Evolutionary conservation across 257 asterid species (phyloP), one percentile per base, ranked within the genome.

Genomic region (Galeopsis tetrahit): DNA sequence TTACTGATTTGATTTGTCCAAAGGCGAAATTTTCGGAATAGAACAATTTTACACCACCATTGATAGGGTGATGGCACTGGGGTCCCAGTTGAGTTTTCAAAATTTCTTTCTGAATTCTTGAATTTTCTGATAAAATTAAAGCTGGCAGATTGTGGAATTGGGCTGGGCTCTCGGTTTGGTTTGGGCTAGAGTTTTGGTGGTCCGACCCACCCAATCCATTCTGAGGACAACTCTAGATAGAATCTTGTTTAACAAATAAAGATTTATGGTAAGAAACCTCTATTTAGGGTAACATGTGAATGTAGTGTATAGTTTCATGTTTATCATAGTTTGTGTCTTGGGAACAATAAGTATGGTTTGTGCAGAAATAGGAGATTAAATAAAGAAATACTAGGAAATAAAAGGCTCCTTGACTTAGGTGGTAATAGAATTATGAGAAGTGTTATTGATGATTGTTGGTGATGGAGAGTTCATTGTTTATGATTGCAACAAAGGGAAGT

Each of bases 401-500:
- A 28, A 15, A 15, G 11, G 13, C 0, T 6, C 3, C 35, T 55
- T 53, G 17, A 35, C n/a, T 48, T 34, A 42, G 33, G 10, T 33
- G 42, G 38, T 69, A 9, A 17, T 60, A 35, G 35, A 35, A 15
- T 68, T 35, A 44, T 65, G 43, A 63, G 74, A 60, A 36, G 77
- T 71, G 83, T 42, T 70, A n/a, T 34, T 71, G 61, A 82, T 79
- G 70, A 70, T 57, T 78, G 68, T 72, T 64, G 60, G 71, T 58
- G 81, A 72, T 74, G 49, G 28, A 15, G 53, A 40, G 28, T n/a
- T 51, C 48, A 62, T 69, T 21, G 38, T 75, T 48, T 70, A 68
- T 67, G 78, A 80, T 74, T 49, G 76, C 75, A 82, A 82, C 77
- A 81, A 76, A 81, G 76, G 76, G 35, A 75, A 80, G 92, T 87